Base-by-base conservation (phyloP, 176 grass and related monocot genomes). In the Triticum timopheevii region DNA sequence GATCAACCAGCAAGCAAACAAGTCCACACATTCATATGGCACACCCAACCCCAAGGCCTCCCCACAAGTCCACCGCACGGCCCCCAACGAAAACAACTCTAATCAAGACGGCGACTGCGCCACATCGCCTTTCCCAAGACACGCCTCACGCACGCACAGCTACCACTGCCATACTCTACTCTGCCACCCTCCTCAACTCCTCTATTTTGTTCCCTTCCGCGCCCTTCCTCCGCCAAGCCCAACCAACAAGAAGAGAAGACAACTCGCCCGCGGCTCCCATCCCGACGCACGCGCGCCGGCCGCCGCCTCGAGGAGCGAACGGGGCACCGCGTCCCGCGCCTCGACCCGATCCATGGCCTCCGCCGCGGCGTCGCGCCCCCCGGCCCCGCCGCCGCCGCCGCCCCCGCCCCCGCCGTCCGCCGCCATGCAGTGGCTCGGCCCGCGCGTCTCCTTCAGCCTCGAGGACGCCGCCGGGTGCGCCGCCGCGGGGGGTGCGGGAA, bases 371-470 rank as follows among this genome's bases (percentile, higher is more conserved):
- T 78, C 71, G 87, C 94, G 85, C 22, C 91, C 89, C 35, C 89
- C 86, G 73, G 89, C 86, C 6, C 89, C 83, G 40, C 80, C 89
- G 1, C 69, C 89, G 28, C 84, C 74, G 9, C 79, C 58, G 23
- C 69, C 73, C 4, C 73, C 73, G 7, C 84, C 79, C 0, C 66
- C 83, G 42, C 36, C 52, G 19, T 7, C 78, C 28, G 2, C 61
- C 20, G 54, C 85, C 2, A 62, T 83, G 87, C 83, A 83, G 83
- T 98, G 93, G 93, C 90, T 92, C 7, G 87, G 88, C 39, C 96
- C 93, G 40, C 80, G 96, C 8, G 85, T 96, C 44, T 98, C 96
- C 75, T 98, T 98, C 90, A 98, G 96, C 73, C 65, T 88, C 22
- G 93, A 98, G 61, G 80, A 91, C 24, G 77, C 86, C 34, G 71